These are phyloP conservation scores for Talaromyces funiculosus DNA, from an alignment of 2,329 filamentous ascomycete genomes.

Conservation along the genomic window DNA sequence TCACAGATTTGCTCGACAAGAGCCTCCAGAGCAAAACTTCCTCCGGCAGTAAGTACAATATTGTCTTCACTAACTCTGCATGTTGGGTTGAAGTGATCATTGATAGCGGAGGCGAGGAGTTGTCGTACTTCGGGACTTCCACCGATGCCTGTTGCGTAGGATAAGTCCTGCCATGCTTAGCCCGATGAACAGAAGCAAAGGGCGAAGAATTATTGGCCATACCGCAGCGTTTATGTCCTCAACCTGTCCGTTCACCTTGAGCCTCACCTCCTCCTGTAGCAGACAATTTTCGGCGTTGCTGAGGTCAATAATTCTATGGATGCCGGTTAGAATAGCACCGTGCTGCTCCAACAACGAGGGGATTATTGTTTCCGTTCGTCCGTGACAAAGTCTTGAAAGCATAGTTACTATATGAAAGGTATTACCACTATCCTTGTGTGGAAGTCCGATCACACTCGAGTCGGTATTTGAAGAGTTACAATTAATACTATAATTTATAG, in stretches of 20 bases:
- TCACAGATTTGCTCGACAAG: background rate
- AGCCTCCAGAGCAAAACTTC: background rate
- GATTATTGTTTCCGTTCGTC: background rate
- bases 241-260: no score
- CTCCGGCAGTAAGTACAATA: background rate
- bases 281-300: background rate
- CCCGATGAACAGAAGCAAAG: no score
- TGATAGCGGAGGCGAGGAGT: background rate
- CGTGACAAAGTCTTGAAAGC: background rate
- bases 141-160: background rate
- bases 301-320: background rate
- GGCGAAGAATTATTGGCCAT: no score
- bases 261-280: background rate
- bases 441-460: no score
- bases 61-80: background rate
- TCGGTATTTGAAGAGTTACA: no score
- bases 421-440: no score
- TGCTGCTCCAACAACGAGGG: background rate
- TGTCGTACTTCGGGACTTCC: background rate
- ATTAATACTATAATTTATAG: no score
- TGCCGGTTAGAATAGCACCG: background rate
- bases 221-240: no score
- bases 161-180: background rate
- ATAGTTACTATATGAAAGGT: background rate
- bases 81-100: no score